Evolutionary conservation across 208 protist genomes (phyloP), one percentile per base, ranked within the genome.

Genomic region (Sergeia podlipaevii): DNA sequence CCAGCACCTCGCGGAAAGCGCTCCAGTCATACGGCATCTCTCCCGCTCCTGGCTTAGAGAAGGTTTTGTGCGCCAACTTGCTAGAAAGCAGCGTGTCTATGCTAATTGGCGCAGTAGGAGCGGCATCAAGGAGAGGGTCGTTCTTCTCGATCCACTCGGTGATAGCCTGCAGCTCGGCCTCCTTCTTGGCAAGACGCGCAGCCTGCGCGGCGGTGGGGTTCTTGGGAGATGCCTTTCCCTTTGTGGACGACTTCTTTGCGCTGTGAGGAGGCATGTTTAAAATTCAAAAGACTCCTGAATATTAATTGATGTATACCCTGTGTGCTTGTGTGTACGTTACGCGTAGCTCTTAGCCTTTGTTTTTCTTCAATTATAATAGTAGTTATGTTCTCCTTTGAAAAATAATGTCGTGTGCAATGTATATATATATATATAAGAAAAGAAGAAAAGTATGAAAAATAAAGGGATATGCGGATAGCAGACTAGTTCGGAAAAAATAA

Each of bases 21-120:
- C 47, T 55, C 84, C 87, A 94, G 62, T 94, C 76, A 46, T 80
- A 94, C 15, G 72, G 55, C 32, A 37, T 38, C 21, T 76, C 67
- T 7, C 61, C 70, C 33, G 32, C 45, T 29, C 52, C 65, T 1
- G 29, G 44, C 26, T 60, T 45, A 13, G 39, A 20, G 52, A 89
- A 92, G 5, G 77, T 83, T 49, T 68, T 72, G 60, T 82, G 77
- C 32, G 53, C 44, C 7, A 92, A 60, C 54, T 81, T 85, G 4
- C 52, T 28, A 0, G 55, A 54, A 18, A 92, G 70, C 7, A 92
- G 50, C 37, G 75, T 65, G 29, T 74, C 72, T 20, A 92, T 51
- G 13, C 37, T 77, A 47, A 86, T 73, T 18, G 80, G 80, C 2
- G 34, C 4, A 11, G 58, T 37, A 20, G 30, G 27, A 13, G 54